A percentile compares a stretch with the other conserved stretches of the same genome.
These are phyloP conservation scores for Shiraia sp. DNA, from an alignment of 2,329 filamentous ascomycete species.

Conservation along the genomic window DNA sequence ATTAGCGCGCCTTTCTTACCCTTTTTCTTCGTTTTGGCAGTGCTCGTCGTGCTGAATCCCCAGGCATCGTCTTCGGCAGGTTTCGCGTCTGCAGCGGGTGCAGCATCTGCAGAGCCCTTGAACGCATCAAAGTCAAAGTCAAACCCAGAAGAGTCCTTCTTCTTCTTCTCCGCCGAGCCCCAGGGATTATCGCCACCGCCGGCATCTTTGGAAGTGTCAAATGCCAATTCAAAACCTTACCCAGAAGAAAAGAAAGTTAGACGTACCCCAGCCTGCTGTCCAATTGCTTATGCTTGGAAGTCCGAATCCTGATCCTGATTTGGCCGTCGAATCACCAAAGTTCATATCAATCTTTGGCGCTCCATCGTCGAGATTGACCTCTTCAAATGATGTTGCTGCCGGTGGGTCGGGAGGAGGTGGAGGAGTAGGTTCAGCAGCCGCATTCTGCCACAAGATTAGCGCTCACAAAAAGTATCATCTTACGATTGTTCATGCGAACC, in stretches of 20 bases:
- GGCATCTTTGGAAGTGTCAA: conserved; percentile 37
- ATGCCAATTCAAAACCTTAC: conserved; percentile 31
- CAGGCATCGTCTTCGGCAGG: conserved; percentile 35
- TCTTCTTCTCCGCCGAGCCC: conserved; percentile 40
- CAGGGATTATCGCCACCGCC: conserved; percentile 37
- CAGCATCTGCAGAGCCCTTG: conserved; percentile 15
- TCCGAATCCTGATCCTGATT: conserved; percentile 28
- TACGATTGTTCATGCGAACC: conserved; percentile 40
- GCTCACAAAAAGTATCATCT: conserved; percentile 30
- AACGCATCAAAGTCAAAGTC: conserved; percentile 44
- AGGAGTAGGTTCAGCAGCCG: conserved; percentile 28
- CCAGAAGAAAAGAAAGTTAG: conserved; percentile 26
- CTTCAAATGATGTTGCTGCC: conserved; percentile 50
- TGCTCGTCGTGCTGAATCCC: conserved; percentile 31
- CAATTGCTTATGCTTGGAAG: conserved; percentile 27
- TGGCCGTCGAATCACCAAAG: conserved; percentile 41
- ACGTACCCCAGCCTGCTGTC: conserved; percentile 32
- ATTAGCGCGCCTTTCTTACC: conserved; percentile 38
- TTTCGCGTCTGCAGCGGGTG: conserved; percentile 25
- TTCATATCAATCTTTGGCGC: conserved; percentile 54
- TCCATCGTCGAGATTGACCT: conserved; percentile 21
- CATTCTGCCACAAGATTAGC: conserved; percentile 36
- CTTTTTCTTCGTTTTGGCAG: conserved; percentile 52
- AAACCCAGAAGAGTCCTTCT: conserved; percentile 39
- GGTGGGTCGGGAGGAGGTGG: conserved; percentile 36